These are phyloP conservation scores for Aspergillus intermedius DNA, from an alignment of 2,329 filamentous ascomycete species.

Conservation along the genomic window DNA sequence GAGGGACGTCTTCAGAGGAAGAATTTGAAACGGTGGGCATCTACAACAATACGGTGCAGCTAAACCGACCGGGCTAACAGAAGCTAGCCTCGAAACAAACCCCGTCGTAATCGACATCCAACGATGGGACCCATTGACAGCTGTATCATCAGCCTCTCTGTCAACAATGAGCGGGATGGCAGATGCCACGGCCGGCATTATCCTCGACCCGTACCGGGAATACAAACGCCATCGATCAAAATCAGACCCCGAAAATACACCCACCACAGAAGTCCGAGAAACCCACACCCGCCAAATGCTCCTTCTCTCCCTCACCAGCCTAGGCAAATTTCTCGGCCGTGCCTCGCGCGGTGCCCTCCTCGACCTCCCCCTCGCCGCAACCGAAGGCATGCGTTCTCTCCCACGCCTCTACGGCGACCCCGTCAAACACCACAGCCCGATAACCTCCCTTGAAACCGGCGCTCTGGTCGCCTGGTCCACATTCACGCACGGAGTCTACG, in stretches of 20 bases:
- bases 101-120: conserved; percentile 27
- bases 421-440: background rate
- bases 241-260: too few species aligned
- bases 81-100: conserved; percentile 18
- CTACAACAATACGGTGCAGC: too few species aligned
- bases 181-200: conserved; percentile 18
- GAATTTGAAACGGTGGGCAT: conserved; percentile 16
- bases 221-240: conserved; percentile 10
- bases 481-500: background rate
- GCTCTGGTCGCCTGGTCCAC: background rate
- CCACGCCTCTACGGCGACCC: conserved; percentile 33
- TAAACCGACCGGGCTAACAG: background rate
- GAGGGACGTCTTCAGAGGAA: conserved; percentile 14
- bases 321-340: conserved; percentile 19
- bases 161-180: conserved; percentile 21
- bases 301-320: conserved; percentile 6
- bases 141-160: conserved; percentile 19
- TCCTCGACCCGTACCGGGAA: conserved; percentile 23
- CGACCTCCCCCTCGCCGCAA: conserved; percentile 30
- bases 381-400: conserved; percentile 30
- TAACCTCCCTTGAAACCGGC: background rate
- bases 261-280: too few species aligned
- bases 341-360: conserved; percentile 29
- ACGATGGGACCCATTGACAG: conserved; percentile 29
- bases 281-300: too few species aligned